Conservation (phyloP, 2,329 filamentous ascomycete genomes). For the Arthrobotrys entomopaga region DNA sequence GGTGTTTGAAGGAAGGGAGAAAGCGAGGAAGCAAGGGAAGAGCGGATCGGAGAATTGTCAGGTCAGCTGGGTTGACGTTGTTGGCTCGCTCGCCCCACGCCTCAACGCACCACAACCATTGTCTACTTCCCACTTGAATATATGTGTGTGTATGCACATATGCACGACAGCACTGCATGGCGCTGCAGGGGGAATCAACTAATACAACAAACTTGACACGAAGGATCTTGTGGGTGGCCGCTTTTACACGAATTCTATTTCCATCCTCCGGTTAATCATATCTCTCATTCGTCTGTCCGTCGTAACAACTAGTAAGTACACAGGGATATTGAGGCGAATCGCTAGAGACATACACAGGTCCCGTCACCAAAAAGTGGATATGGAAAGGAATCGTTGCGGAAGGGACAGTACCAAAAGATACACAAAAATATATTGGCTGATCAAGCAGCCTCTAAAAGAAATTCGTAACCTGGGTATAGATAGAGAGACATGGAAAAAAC, state of each 20-base stretch:
- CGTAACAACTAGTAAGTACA: constrained; percentile 1
- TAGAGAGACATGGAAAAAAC: neutral
- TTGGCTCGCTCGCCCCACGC: constrained; percentile 25
- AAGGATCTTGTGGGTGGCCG: too few relatives aligned
- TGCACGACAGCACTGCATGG: constrained; percentile 16
- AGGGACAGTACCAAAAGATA: constrained; percentile 6
- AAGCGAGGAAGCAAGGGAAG: neutral
- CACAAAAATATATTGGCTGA: neutral
- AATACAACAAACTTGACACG: too few relatives aligned
- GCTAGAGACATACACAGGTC: neutral
- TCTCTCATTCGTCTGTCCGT: constrained; percentile 9
- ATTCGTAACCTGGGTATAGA: constrained; percentile 53
- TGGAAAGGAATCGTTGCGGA: neutral
- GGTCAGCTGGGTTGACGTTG: neutral
- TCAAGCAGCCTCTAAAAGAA: constrained; percentile 23
- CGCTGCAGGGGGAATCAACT: neutral
- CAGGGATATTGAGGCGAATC: neutral
- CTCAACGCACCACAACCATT: constrained; percentile 34
- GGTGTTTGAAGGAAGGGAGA: neutral
- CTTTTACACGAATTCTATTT: too few relatives aligned
- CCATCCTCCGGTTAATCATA: neutral
- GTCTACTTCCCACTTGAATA: too few relatives aligned
- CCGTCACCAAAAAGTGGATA: neutral
- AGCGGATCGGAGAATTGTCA: neutral
- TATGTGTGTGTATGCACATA: neutral